These are phyloP conservation scores for Ustilago hordei DNA, from an alignment of 1,284 basidiomycete genomes.

Conservation along the genomic window DNA sequence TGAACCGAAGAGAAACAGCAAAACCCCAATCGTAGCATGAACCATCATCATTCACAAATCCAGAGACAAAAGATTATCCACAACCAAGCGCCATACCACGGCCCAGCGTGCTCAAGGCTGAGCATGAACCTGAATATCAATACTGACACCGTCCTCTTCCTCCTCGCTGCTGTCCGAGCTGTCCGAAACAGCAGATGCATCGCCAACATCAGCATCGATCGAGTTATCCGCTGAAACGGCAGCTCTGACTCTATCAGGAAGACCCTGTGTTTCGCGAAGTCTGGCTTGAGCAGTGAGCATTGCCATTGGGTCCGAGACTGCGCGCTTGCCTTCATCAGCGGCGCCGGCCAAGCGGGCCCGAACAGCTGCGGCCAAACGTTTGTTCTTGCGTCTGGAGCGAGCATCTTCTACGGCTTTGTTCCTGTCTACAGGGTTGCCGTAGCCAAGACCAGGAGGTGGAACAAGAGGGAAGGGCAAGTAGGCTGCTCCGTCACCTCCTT, in stretches of 20 bases:
- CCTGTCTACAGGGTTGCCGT: neutral
- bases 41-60: neutral
- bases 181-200: neutral
- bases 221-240: slow-evolving; percentile 44
- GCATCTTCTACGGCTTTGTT: neutral
- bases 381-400: neutral
- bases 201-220: slow-evolving; percentile 10
- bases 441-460: slow-evolving; percentile 8
- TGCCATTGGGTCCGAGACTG: slow-evolving; percentile 38
- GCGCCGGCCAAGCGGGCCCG: slow-evolving; percentile 18
- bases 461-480: slow-evolving; percentile 20
- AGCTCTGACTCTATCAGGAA: slow-evolving; percentile 14
- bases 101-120: neutral
- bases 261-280: slow-evolving; percentile 12
- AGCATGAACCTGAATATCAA: slow-evolving; percentile 27
- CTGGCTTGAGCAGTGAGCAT: slow-evolving; percentile 18
- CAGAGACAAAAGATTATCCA: neutral
- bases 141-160: slow-evolving; percentile 33
- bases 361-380: neutral
- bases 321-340: neutral
- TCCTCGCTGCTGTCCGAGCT: slow-evolving; percentile 3
- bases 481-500: neutral
- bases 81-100: neutral
- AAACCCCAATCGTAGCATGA: neutral
- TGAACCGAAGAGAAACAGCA: neutral